Base-by-base conservation (phyloP, 805 yeast genomes). In the Saccharomyces kudriavzevii region DNA sequence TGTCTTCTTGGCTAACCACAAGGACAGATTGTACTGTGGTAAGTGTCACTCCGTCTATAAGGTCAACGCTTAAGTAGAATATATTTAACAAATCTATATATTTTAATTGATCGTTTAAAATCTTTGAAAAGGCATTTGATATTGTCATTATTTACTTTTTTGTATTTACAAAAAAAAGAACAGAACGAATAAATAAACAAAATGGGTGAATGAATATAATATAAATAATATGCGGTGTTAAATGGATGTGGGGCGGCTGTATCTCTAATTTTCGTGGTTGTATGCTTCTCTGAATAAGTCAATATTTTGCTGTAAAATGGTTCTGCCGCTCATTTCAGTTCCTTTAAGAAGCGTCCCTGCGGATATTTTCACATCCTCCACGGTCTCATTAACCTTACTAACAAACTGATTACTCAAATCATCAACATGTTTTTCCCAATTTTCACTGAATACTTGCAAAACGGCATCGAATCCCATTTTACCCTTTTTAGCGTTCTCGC, bases 11-110 rank as follows among this genome's bases (percentile, higher is more conserved):
- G 99, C 98, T 71, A 86, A 91, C 90, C 91, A 88, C 92, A 79
- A 82, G 76, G 91, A 86, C 87, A 91, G 99, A 85, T 96, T 87
- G 80, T 94, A 94, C 97, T 94, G 99, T 82, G 99, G 99, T 82
- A 90, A 88, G 83, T 94, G 99, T 83, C 97, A 91, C 86, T 81
- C 87, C 71, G 91, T 97, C 77, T 86, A 84, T 81, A 86, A 84
- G 68, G 69, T 71, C 63, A 68, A 69, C 62, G 67, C 64, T 58
- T 57, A 58, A 61, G 47, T 54, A 46, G 47, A 52, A 51, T 40
- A 47, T 47, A 40, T 52, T 50, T 50, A 27, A 40, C 45, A 47
- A 46, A 48, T 28, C 40, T 52, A 48, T 55, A 51, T 52, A 53
- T 5, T 35, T 35, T 35, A 35, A 35, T 17, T 35, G 43, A 35